A percentile compares a stretch with the other conserved stretches of the same genome.
phyloP scores from a whole-genome alignment of 805 yeast genomes.

The Blastobotrys peoriensis region DNA sequence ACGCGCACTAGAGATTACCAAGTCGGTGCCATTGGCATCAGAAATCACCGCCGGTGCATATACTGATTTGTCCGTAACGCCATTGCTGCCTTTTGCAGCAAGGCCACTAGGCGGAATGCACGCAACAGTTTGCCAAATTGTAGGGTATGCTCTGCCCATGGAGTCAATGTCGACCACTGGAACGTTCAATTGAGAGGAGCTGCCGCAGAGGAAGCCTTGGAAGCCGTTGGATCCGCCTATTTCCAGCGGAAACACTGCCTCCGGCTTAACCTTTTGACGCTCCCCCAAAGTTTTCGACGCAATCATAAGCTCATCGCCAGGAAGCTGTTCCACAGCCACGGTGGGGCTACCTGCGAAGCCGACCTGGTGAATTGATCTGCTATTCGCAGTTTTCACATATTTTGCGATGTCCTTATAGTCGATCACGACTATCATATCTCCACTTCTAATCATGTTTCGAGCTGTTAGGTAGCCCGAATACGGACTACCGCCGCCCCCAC shows the following conservation, averaged over 20 bases:
- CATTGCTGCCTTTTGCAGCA: constrained; percentile 21
- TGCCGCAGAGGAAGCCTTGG: constrained; percentile 18
- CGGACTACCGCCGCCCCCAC: constrained; percentile 50
- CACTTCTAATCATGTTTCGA: constrained; percentile 32
- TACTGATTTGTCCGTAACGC: constrained; percentile 1
- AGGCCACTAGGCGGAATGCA: no score
- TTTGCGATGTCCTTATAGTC: constrained; percentile 31
- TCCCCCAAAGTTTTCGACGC: constrained; percentile 23
- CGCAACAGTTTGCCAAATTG: constrained; percentile 39
- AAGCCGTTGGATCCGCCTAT: constrained; percentile 31
- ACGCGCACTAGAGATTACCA: constrained; percentile 2
- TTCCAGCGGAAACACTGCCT: constrained; percentile 21
- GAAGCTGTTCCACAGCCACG: constrained; percentile 36
- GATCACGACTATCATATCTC: constrained; percentile 33
- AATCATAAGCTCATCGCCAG: constrained; percentile 34
- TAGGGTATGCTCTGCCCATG: constrained; percentile 48
- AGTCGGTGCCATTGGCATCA: constrained; percentile 39
- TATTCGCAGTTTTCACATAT: constrained; percentile 18
- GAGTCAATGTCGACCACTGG: constrained; percentile 34
- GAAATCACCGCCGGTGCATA: constrained; percentile 17
- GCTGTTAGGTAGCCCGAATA: constrained; percentile 35
- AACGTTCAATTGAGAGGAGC: constrained; percentile 7
- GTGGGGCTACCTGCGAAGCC: constrained; percentile 45
- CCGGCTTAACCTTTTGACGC: no score
- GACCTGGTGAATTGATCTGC: constrained; percentile 30